Base-by-base conservation (phyloP, 495 filamentous ascomycete genomes). In the Podospora conica region DNA sequence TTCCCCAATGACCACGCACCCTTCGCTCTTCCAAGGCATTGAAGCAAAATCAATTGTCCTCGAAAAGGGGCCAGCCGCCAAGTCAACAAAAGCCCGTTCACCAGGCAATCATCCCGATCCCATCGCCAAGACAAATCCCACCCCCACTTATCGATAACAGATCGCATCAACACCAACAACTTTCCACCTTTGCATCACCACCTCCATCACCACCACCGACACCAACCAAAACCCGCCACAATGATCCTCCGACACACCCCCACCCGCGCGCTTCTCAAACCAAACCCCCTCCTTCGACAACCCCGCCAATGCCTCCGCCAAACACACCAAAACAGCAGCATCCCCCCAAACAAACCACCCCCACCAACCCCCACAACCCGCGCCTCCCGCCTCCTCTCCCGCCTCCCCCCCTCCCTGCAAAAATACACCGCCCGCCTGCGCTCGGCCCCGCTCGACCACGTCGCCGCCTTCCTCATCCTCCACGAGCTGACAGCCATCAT, bases 401-500 rank as follows among this genome's bases (percentile, higher is more conserved):
- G 82, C 22, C 84, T 87, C 20, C 86, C 87, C 1, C 75, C 64
- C 9, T 71, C 73, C 40, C 82, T 96, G 20, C 88, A 83, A 23
- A 77, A 76, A 53, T 91, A 90, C 76, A 88, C 90, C 48, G 76
- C 77, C 18, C 85, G 86, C 20, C 82, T 98, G 10, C 82, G 87
- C 64, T 79, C 82, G 58, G 93, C 92, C 10, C 94, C 95, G 0
- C 68, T 92, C 23, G 90, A 91, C 3, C 92, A 97, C 78, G 80
- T 97, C 53, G 86, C 87, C 8, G 86, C 95, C 3, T 98, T 98
- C 75, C 78, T 98, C 10, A 79, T 97, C 53, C 84, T 98, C 0
- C 95, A 98, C 81, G 95, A 98, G 74, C 65, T 96, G 31, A 97
- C 95, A 0, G 95, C 95, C 20, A 76, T 97, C 15, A 67, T 92